Evolutionary conservation across 2,329 filamentous ascomycete species (phyloP), one percentile per base, ranked within the genome.

Genomic region (Zopfia rhizophila): DNA sequence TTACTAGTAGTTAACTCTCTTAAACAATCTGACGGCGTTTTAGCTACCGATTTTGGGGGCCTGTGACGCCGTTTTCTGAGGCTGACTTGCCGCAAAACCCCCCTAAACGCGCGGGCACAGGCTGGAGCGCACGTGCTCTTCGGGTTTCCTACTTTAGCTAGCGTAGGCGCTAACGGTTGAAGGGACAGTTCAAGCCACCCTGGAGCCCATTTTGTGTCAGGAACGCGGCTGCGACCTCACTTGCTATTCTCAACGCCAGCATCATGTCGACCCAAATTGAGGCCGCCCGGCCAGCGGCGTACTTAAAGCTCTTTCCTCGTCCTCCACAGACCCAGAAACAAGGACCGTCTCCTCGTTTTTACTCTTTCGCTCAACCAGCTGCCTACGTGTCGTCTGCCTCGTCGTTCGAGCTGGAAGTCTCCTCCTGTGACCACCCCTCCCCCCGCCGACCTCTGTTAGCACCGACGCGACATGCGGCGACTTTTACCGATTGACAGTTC

Each of bases 61-160:
- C 45, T 41, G 21, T 52, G 14, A 46, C 38, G 45, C 47, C 30
- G 31, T 52, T 58, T 56, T 18, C 37, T 3, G 39, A 49, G 35
- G 48, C 53, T 48, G 22, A 56, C 47, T 58, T 54, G 45, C 55
- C 38, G 28, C 37, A 52, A 58, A 58, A 54, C 42, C 47, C 21
- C 47, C 25, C 45, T 58, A 58, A 47, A 29, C 27, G 13, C 44
- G 22, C 22, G 24, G 21, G 2, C 19, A 4, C 17, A 3, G 39
- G 24, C 51, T 41, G 29, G 28, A 22, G 53, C 42, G 36, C 27
- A 38, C 44, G 51, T 31, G 19, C 16, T 46, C 30, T 55, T 18
- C 27, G 27, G 52, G 18, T 55, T 58, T 43, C 50, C 49, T 45
- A 48, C 18, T 21, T 53, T 39, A 27, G 53, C 41, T 56, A 58